Evolutionary conservation across 305 asterid species (phyloP).

Genomic region (Caryopteris hybrid): DNA sequence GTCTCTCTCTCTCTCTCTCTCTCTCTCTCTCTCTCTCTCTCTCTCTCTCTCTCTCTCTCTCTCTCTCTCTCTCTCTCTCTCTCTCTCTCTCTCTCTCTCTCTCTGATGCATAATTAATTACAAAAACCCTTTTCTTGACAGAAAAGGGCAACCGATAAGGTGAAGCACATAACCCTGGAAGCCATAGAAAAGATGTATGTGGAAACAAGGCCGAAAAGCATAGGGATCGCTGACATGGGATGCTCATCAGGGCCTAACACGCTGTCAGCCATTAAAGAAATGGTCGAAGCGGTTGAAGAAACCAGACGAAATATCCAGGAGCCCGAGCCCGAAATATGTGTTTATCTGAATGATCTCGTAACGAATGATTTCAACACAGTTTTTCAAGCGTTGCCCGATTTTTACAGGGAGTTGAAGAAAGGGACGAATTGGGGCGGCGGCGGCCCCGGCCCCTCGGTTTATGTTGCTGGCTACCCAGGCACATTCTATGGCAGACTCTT

Average conservation of each 20-base stretch:
- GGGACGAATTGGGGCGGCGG: conserved; percentile 8
- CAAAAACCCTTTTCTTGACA: conserved; percentile 3
- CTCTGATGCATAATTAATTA: too few relatives aligned
- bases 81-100: neutral
- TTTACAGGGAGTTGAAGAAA: conserved; percentile 37
- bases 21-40: neutral
- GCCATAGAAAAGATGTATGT: conserved; percentile 36
- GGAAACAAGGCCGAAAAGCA: conserved; percentile 46
- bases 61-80: neutral
- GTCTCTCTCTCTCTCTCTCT: conserved; percentile 28
- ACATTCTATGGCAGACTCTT: conserved; percentile 80
- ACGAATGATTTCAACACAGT: conserved; percentile 79
- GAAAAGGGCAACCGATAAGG: conserved; percentile 39
- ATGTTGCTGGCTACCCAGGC: conserved; percentile 77
- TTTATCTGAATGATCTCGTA: conserved; percentile 73
- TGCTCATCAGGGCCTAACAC: conserved; percentile 90
- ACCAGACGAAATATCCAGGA: conserved; percentile 8
- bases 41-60: neutral
- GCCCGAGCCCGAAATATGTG: conserved; percentile 52
- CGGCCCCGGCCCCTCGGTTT: conserved; percentile 31
- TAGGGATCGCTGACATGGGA: conserved; percentile 85
- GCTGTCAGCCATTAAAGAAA: conserved; percentile 52
- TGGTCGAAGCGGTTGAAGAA: conserved; percentile 39
- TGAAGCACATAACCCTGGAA: conserved; percentile 47
- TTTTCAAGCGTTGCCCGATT: conserved; percentile 71